These are phyloP conservation scores for Pythium biforme DNA, from an alignment of 352 stramenopile genomes.

Conservation along the genomic window DNA sequence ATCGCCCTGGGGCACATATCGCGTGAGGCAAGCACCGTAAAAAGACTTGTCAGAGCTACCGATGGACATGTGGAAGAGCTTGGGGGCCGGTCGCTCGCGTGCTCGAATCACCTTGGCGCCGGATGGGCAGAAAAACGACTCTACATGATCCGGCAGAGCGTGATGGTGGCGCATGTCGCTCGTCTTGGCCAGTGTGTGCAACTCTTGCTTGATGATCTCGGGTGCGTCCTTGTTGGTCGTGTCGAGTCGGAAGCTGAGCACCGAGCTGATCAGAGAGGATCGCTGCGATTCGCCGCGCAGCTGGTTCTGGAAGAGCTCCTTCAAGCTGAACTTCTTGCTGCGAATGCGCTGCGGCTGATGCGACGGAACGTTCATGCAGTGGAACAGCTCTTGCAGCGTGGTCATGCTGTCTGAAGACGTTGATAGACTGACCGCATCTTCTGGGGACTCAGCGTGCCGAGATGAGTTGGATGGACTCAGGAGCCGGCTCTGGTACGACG, in stretches of 20 bases:
- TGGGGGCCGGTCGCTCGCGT: slow-evolving; percentile 54
- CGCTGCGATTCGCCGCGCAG: slow-evolving; percentile 56
- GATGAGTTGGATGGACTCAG: slow-evolving; percentile 60
- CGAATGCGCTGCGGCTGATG: slow-evolving; percentile 75
- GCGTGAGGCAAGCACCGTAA: slow-evolving; percentile 76
- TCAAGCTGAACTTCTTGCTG: slow-evolving; percentile 66
- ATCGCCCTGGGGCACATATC: slow-evolving; percentile 72
- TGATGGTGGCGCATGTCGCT: slow-evolving; percentile 73
- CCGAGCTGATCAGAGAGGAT: slow-evolving; percentile 67
- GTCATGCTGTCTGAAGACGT: slow-evolving; percentile 77
- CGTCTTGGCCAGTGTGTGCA: slow-evolving; percentile 70
- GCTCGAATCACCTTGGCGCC: slow-evolving; percentile 60
- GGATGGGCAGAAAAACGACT: slow-evolving; percentile 75
- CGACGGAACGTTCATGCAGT: slow-evolving; percentile 86
- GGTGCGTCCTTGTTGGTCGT: slow-evolving; percentile 54
- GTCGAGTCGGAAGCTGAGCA: slow-evolving; percentile 68
- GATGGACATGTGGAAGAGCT: slow-evolving; percentile 84
- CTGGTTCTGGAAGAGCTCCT: slow-evolving; percentile 64
- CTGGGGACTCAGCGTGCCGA: slow-evolving; percentile 17
- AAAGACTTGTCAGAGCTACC: slow-evolving; percentile 80
- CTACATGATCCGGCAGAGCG: slow-evolving; percentile 78
- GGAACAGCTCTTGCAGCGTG: slow-evolving; percentile 82
- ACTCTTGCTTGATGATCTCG: slow-evolving; percentile 61
- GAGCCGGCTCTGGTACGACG: slow-evolving; percentile 71
- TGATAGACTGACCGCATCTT: slow-evolving; percentile 29